Evolutionary conservation across 805 yeast genomes (phyloP).

Genomic region (Schwanniomyces occidentalis): DNA sequence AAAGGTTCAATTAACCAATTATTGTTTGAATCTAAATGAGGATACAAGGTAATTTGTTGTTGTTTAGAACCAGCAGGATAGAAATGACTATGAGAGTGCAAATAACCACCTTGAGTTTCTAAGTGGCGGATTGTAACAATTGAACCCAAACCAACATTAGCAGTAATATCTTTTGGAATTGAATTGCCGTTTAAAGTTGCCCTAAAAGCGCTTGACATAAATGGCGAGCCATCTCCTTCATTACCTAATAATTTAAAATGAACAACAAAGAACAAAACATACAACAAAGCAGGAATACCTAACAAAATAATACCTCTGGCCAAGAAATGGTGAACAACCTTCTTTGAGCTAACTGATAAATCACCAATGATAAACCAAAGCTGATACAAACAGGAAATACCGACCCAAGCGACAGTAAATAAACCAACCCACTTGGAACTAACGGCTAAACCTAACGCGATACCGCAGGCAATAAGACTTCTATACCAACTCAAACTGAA

Average conservation of each 20-base stretch:
- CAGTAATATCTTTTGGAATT: slow-evolving; percentile 58
- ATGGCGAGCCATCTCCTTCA: slow-evolving; percentile 72
- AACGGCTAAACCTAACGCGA: slow-evolving; percentile 70
- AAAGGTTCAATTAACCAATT: slow-evolving; percentile 70
- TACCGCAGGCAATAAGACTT: slow-evolving; percentile 61
- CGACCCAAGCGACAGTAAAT: slow-evolving; percentile 79
- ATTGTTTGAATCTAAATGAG: slow-evolving; percentile 75
- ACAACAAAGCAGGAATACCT: slow-evolving; percentile 58
- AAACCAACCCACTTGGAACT: slow-evolving; percentile 85
- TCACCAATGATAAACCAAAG: slow-evolving; percentile 77
- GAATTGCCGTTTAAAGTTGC: slow-evolving; percentile 57
- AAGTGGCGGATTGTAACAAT: slow-evolving; percentile 64
- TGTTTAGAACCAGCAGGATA: slow-evolving; percentile 82
- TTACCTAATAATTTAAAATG: slow-evolving; percentile 59
- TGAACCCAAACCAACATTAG: slow-evolving; percentile 76
- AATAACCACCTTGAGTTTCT: slow-evolving; percentile 74
- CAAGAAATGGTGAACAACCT: slow-evolving; percentile 47
- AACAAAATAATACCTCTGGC: slow-evolving; percentile 55
- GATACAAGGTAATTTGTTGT: slow-evolving; percentile 80
- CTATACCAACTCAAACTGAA: slow-evolving; percentile 57
- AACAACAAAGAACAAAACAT: slow-evolving; percentile 57
- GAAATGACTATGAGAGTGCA: slow-evolving; percentile 74
- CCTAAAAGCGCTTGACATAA: slow-evolving; percentile 73
- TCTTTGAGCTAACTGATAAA: slow-evolving; percentile 47
- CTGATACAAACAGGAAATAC: slow-evolving; percentile 57